Percentiles rank a stretch among this genome's conserved stretches.
phyloP scores from a whole-genome alignment of 495 filamentous ascomycete genomes.

The Aspergillus ellipticus region DNA sequence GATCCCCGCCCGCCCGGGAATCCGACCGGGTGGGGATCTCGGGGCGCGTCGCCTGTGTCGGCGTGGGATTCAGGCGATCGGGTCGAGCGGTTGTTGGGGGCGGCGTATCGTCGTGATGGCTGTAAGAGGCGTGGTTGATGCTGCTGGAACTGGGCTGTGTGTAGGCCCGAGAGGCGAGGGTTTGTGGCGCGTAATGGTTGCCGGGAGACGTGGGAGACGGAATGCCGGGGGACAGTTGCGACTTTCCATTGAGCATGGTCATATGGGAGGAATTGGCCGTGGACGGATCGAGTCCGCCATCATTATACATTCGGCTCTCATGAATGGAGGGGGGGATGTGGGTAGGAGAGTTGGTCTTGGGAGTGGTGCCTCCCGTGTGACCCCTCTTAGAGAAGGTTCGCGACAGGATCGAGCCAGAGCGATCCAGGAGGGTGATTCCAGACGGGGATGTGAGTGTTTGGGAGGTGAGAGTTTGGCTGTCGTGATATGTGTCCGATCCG shows the following conservation, averaged over 20 bases:
- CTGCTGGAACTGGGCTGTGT: constrained; percentile 31
- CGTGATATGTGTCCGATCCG: constrained; percentile 25
- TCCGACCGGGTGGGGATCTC: constrained; percentile 45
- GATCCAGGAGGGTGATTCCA: constrained; percentile 33
- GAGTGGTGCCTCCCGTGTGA: constrained; percentile 68
- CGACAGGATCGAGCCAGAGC: constrained; percentile 22
- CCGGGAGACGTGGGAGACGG: constrained; percentile 82
- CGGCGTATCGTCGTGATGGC: constrained; percentile 42
- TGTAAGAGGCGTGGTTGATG: constrained; percentile 33
- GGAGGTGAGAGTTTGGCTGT: constrained; percentile 40
- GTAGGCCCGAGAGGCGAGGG: constrained; percentile 48
- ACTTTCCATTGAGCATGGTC: constrained; percentile 65
- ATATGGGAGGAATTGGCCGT: constrained; percentile 70
- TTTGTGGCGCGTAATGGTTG: constrained; percentile 46
- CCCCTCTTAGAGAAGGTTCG: constrained; percentile 91
- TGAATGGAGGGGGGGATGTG: constrained; percentile 60
- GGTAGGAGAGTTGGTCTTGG: constrained; percentile 80
- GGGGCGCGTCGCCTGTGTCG: constrained; percentile 35
- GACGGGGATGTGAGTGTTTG: too few relatives aligned
- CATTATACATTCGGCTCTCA: constrained; percentile 50
- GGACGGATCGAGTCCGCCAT: constrained; percentile 55
- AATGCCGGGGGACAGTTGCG: constrained; percentile 65
- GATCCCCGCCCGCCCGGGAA: constrained; percentile 45
- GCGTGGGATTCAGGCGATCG: constrained; percentile 39
- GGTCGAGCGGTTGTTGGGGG: constrained; percentile 23